Evolutionary conservation across 306 rosid species (phyloP).

Genomic region (Pueraria montana): DNA sequence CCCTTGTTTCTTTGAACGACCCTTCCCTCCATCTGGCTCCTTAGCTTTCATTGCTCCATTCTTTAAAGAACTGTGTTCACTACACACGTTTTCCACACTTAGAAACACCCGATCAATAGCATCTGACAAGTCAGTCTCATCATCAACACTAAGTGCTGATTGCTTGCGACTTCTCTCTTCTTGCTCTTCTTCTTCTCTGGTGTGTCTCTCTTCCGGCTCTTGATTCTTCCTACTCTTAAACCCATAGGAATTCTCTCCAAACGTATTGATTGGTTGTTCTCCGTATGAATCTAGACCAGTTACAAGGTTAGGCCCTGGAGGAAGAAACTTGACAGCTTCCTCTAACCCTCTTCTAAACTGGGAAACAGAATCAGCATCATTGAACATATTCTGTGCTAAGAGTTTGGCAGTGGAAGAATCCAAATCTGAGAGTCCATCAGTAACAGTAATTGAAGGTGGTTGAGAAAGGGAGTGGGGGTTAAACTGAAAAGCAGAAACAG

Average conservation of each 20-base stretch:
- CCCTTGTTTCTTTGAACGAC: slow-evolving; percentile 50
- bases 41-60: slow-evolving; percentile 21
- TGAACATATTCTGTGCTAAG: slow-evolving; percentile 65
- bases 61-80: slow-evolving; percentile 1
- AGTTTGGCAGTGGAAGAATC: slow-evolving; percentile 53
- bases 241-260: slow-evolving; percentile 48
- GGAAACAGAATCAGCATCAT: slow-evolving; percentile 66
- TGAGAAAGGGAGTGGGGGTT: slow-evolving; percentile 44
- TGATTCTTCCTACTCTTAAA: slow-evolving; percentile 57
- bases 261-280: background rate
- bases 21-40: slow-evolving; percentile 46
- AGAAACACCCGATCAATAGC: slow-evolving; percentile 61
- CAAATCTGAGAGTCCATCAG: slow-evolving; percentile 46
- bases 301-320: slow-evolving; percentile 53
- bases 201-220: slow-evolving; percentile 43
- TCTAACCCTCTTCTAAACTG: slow-evolving; percentile 79
- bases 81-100: slow-evolving; percentile 34
- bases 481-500: slow-evolving; percentile 45
- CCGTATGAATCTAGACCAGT: slow-evolving; percentile 42
- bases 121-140: slow-evolving; percentile 58
- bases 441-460: slow-evolving; percentile 24
- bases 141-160: slow-evolving; percentile 45
- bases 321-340: slow-evolving; percentile 89
- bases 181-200: background rate
- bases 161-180: slow-evolving; percentile 66